These are phyloP conservation scores for Ogataea methylovora DNA, from an alignment of 805 yeast genomes.

Conservation along the genomic window DNA sequence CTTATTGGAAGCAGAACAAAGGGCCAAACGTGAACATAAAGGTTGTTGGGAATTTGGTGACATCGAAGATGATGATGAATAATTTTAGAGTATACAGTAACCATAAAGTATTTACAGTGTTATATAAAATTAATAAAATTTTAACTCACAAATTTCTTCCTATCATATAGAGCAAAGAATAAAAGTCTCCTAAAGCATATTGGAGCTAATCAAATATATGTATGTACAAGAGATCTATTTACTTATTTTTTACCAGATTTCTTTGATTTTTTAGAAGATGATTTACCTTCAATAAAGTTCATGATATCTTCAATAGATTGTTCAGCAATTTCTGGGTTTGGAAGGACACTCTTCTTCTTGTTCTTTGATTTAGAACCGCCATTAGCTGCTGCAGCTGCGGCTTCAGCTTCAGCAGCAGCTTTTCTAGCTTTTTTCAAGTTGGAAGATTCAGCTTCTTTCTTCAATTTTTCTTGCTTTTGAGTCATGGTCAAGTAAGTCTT, in stretches of 20 bases:
- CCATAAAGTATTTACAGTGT: too few relatives aligned
- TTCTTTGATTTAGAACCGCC: conserved; percentile 6
- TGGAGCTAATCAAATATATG: background rate
- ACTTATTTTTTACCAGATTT: conserved; percentile 14
- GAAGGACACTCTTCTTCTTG: conserved; percentile 25
- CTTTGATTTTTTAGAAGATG: conserved; percentile 20
- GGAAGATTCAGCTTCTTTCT: conserved; percentile 15
- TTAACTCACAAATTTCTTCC: too few relatives aligned
- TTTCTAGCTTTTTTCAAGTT: conserved; percentile 16
- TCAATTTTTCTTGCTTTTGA: conserved; percentile 34
- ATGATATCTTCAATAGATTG: conserved; percentile 69
- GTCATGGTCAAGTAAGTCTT: conserved; percentile 37
- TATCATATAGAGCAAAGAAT: background rate
- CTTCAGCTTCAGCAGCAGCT: conserved; percentile 9
- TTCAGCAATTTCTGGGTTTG: conserved; percentile 49
- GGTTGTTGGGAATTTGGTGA: conserved; percentile 81
- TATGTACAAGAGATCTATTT: conserved; percentile 3
- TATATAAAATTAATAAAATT: too few relatives aligned
- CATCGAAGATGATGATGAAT: conserved; percentile 47
- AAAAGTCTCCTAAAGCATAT: background rate
- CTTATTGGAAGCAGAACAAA: conserved; percentile 34
- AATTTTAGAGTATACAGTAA: background rate
- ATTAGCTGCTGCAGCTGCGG: conserved; percentile 11
- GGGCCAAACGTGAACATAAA: conserved; percentile 40
- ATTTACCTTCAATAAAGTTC: conserved; percentile 60